Percentiles rank a stretch among this genome's conserved stretches.
These are phyloP conservation scores for Plasmodium adleri DNA, from an alignment of 169 alveolate species.

Conservation along the genomic window DNA sequence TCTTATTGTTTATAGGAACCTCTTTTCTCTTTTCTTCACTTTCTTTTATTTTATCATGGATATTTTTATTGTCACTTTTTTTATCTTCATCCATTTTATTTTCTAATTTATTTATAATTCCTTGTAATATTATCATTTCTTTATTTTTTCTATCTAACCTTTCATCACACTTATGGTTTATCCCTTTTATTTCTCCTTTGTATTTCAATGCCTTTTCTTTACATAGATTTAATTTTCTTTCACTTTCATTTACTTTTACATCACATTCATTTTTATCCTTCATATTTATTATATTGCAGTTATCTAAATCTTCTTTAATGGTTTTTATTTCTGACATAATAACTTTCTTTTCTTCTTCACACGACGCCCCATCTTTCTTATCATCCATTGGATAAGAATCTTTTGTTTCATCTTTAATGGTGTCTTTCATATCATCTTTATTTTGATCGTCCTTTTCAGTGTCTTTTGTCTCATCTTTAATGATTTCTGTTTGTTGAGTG, in stretches of 20 bases:
- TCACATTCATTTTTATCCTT: background rate
- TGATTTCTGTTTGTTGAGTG: background rate
- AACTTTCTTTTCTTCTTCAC: constrained; percentile 22
- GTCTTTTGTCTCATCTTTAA: background rate
- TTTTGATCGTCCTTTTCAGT: background rate
- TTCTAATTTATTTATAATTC: constrained; percentile 28
- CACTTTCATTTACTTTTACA: constrained; percentile 1
- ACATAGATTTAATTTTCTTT: constrained; percentile 18
- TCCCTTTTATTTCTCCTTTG: constrained; percentile 10
- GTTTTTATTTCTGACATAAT: constrained; percentile 2
- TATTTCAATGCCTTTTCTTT: constrained; percentile 29
- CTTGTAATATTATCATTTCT: constrained; percentile 11
- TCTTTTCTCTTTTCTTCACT: too few relatives aligned
- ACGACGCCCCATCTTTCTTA: constrained; percentile 1
- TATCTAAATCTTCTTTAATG: constrained; percentile 13
- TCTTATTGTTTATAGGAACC: too few relatives aligned
- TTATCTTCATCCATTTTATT: constrained; percentile 1
- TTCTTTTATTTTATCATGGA: too few relatives aligned
- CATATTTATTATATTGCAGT: background rate
- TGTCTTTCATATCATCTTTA: background rate
- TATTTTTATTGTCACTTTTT: too few relatives aligned
- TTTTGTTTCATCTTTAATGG: background rate
- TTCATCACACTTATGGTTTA: constrained; percentile 1
- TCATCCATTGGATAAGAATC: background rate
- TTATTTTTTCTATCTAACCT: constrained; percentile 21